Conservation (phyloP, 306 rosid genomes). For the Astragalus glycyphyllos region DNA sequence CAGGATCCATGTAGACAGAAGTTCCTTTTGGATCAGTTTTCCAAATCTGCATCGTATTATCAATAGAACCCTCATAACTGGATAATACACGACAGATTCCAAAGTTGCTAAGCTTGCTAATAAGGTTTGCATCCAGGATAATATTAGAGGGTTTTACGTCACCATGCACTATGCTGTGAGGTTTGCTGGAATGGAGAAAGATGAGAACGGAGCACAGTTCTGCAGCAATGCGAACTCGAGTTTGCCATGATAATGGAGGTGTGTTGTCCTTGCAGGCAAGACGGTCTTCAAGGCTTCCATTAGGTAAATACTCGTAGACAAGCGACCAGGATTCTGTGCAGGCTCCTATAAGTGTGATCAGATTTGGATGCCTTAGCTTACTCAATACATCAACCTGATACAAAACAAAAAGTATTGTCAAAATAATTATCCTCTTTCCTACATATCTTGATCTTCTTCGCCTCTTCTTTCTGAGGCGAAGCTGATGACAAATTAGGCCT, state of each 20-base stretch:
- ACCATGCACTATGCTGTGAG: slow-evolving; percentile 81
- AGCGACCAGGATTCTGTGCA: slow-evolving; percentile 73
- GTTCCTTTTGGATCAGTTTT: slow-evolving; percentile 73
- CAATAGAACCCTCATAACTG: slow-evolving; percentile 46
- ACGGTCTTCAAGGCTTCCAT: slow-evolving; percentile 92
- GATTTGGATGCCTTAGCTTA: slow-evolving; percentile 83
- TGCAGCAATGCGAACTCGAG: slow-evolving; percentile 69
- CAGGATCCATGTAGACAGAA: slow-evolving; percentile 79
- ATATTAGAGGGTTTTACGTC: slow-evolving; percentile 84
- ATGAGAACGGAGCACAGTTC: slow-evolving; percentile 84
- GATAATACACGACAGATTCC: slow-evolving; percentile 68
- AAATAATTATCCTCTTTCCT: slow-evolving; percentile 7
- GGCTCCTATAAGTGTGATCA: slow-evolving; percentile 80
- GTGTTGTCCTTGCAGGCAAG: slow-evolving; percentile 70
- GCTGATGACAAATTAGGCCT: too few species aligned
- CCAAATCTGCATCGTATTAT: slow-evolving; percentile 52
- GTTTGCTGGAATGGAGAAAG: slow-evolving; percentile 83
- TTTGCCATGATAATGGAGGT: slow-evolving; percentile 85
- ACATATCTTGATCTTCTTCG: not conserved
- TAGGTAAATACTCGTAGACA: slow-evolving; percentile 81
- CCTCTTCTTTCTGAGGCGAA: too few species aligned
- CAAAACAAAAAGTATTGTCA: slow-evolving; percentile 28
- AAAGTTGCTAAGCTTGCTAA: slow-evolving; percentile 82
- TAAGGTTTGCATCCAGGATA: slow-evolving; percentile 74
- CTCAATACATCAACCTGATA: slow-evolving; percentile 79